Evolutionary conservation across 2,329 filamentous ascomycete genomes (phyloP), one percentile per base, ranked within the genome.

Genomic region (Cladosporium oxysporum): DNA sequence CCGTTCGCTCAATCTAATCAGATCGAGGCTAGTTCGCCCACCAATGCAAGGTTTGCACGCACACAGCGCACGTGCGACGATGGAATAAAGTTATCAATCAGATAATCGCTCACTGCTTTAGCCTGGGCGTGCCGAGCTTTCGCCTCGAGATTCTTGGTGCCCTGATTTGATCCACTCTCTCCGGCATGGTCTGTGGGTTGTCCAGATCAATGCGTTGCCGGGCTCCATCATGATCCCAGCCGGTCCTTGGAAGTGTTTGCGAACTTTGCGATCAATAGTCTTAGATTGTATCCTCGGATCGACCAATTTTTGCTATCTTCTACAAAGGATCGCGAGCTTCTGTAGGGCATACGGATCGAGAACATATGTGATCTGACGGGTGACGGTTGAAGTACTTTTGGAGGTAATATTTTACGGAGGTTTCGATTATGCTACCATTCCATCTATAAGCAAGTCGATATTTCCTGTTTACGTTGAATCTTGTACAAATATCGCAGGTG

Each of bases 51-150:
- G 18, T 58, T 49, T 47, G 41, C 59, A 52, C 16, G 26, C 37
- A 26, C 57, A 58, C 21, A 23, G 10, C 14, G 58, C 41, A 35
- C 59, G 60, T 62, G 60, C 49, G 60, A 55, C 49, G 49, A 55
- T 62, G 37, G 33, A 12, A 44, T 62, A 57, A 47, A 57, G 35
- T 63, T 63, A 63, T 63, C 61, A 47, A 63, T 63, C 61, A 44
- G 61, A 63, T 63, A 63, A 63, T 62, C 59, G 21, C 59, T 50
- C 59, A 62, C 1, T 21, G 18, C n/a, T 47, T 47, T 31, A 26
- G 41, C 41, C 41, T 47, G 5, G n/a, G 41, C n/a, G 2, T 47
- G 41, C 41, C 41, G 52, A 55, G 31, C 28, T 55, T 31, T 55
- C 28, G 52, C 52, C 52, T 55, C 28, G 14, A n/a, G 26, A 12